Conservation (phyloP, 176 grass and related monocot species). For the Aegilops sharonensis region DNA sequence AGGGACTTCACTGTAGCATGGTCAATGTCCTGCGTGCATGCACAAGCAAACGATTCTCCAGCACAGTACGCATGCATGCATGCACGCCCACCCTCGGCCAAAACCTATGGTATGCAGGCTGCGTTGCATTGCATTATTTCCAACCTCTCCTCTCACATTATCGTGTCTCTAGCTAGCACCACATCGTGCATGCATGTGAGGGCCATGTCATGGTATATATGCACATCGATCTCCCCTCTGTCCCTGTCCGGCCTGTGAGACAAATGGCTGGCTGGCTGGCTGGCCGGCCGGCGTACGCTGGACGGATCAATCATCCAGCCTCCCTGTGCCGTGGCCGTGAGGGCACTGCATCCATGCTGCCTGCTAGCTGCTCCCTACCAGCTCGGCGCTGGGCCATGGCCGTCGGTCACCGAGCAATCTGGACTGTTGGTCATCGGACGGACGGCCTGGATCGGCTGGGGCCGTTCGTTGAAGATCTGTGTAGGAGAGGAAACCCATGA, state of each 20-base stretch:
- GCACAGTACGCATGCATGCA: background rate
- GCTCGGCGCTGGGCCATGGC: background rate
- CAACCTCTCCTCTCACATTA: background rate
- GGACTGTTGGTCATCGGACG: background rate
- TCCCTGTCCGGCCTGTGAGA: conserved; percentile 14
- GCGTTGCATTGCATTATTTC: background rate
- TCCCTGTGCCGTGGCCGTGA: conserved; percentile 21
- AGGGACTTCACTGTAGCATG: background rate
- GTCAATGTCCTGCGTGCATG: background rate
- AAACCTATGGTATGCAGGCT: background rate
- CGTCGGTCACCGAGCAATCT: background rate
- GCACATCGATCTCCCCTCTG: background rate
- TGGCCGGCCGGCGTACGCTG: too few species aligned
- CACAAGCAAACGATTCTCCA: conserved; percentile 30
- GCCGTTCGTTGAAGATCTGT: background rate
- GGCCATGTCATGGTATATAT: background rate
- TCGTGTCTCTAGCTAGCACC: conserved; percentile 16
- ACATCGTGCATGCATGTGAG: background rate
- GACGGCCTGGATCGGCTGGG: background rate
- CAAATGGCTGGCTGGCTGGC: background rate
- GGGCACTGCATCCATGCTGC: background rate
- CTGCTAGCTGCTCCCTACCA: background rate
- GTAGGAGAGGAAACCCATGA: background rate
- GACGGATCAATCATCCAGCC: background rate
- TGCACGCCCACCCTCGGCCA: background rate